Base-by-base conservation (phyloP, 805 yeast genomes). In the Saccharomycopsis fermentans region DNA sequence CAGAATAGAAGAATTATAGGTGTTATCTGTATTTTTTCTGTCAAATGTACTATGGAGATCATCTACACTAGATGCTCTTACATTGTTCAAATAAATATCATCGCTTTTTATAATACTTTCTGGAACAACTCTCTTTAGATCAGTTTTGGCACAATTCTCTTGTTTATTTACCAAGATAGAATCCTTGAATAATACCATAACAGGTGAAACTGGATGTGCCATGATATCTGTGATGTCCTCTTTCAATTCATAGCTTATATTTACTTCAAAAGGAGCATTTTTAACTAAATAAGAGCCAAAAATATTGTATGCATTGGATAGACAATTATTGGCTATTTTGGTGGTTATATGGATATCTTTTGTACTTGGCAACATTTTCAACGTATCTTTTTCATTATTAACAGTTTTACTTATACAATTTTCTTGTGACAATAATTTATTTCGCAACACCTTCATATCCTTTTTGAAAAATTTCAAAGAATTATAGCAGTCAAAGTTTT, bases 401-500 rank as follows among this genome's bases (percentile, higher is more conserved):
- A 26, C 35, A 2, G 21, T 17, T 17, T n/a, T 19, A 53, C 14
- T 21, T 53, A 11, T 9, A 6, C 29, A 6, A 5, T 17, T 11
- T 9, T 36, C 39, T 24, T 26, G 37, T 4, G 21, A 14, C 37
- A 27, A 4, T 16, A 52, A 62, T 34, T 74, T 51, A 6, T n/a
- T 77, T 52, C 74, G 74, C 58, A 83, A 64, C 1, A 73, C 65
- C 1, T 69, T 66, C 70, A 80, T 71, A 62, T 76, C 78, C 62
- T 76, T 78, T 12, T 75, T 73, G 60, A 84, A 79, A 54, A 77
- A 77, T 53, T 74, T 73, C 54, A 87, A 76, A 59, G 82, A 87
- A 56, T 78, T 69, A 67, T 81, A 87, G 2, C 86, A 89, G 62
- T 84, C 84, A n/a, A 87, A 68, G 65, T 88, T 90, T 66, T 90